phyloP scores from a whole-genome alignment of 495 filamentous ascomycete species.

The Penicillium atrosanguineum region DNA sequence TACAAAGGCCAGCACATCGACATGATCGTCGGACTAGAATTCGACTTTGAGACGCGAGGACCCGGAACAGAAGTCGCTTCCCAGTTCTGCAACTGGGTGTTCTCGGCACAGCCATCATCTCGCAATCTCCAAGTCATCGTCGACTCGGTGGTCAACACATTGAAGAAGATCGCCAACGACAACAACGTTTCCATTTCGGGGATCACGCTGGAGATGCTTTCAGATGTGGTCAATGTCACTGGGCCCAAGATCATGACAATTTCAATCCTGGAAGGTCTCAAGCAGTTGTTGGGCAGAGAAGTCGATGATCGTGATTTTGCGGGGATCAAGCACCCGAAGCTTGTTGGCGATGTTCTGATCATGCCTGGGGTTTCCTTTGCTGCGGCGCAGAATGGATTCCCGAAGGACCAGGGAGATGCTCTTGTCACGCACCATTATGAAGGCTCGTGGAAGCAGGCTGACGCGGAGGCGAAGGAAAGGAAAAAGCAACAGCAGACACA shows the following conservation, averaged over 20 bases:
- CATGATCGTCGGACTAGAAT: slow-evolving; percentile 46
- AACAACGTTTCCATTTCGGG: slow-evolving; percentile 25
- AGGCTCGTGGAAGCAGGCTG: slow-evolving; percentile 32
- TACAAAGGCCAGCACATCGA: slow-evolving; percentile 34
- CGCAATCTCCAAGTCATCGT: slow-evolving; percentile 33
- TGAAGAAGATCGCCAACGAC: slow-evolving; percentile 26
- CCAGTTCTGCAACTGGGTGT: slow-evolving; percentile 44
- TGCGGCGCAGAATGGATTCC: slow-evolving; percentile 27
- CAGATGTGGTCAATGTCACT: slow-evolving; percentile 40
- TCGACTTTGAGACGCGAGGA: slow-evolving; percentile 34
- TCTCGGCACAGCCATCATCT: slow-evolving; percentile 30
- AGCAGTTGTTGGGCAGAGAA: slow-evolving; percentile 10
- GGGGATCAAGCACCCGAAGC: slow-evolving; percentile 29
- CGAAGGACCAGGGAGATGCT: slow-evolving; percentile 24
- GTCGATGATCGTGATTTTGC: slow-evolving; percentile 28
- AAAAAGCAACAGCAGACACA: slow-evolving; percentile 9
- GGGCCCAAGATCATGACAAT: slow-evolving; percentile 41
- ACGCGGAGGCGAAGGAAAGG: slow-evolving; percentile 14
- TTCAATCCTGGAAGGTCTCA: slow-evolving; percentile 32
- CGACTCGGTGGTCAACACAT: slow-evolving; percentile 24
- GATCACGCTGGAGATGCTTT: slow-evolving; percentile 27
- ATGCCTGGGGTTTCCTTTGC: slow-evolving; percentile 43
- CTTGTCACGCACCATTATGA: slow-evolving; percentile 35
- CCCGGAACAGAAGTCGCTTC: slow-evolving; percentile 28
- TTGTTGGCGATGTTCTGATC: slow-evolving; percentile 41